Evolutionary conservation across 78 protist species (phyloP), one percentile per base, ranked within the genome.

Genomic region (Corallochytrium limacisporum): DNA sequence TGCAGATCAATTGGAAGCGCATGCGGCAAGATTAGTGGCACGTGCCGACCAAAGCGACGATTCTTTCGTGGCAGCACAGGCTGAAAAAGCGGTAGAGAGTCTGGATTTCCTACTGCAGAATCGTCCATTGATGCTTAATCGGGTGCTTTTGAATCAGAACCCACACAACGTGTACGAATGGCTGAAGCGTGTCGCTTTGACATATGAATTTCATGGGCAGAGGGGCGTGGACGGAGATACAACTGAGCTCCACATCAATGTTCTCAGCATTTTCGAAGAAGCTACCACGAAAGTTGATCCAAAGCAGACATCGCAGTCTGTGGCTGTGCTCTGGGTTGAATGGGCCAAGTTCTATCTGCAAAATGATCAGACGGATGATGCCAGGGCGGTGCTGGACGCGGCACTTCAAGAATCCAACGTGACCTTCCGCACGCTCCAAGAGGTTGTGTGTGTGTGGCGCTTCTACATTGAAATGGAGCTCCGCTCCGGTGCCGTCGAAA

Each of bases 151-250:
- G 51, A 74, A 78, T 46, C 99, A 95, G 61, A 63, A 93, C 65
- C 96, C 95, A 26, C 89, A 93, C 84, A 85, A 85, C 38, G 98
- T 96, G 9, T 42, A 32, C 48, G 96, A 96, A 57, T 96, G 99
- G 99, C 85, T 62, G 68, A 85, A 87, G 61, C 78, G 98, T 32
- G 89, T 70, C 16, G 20, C n/a, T 0, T 53, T 94, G n/a, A n/a
- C n/a, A n/a, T n/a, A n/a, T n/a, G n/a, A n/a, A n/a, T n/a, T n/a
- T n/a, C n/a, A n/a, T n/a, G n/a, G n/a, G n/a, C n/a, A n/a, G n/a
- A n/a, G n/a, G n/a, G n/a, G n/a, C n/a, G n/a, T n/a, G n/a, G 5
- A 47, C 80, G 40, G 63, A 73, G 62, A 72, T 32, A 29, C 1
- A 43, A 5, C 1, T n/a, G 12, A 12, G 8, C 8, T 42, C 46